Percentiles rank a stretch among this genome's conserved stretches.
These are phyloP conservation scores for Suillus subalutaceus DNA, from an alignment of 768 basidiomycete species.

Conservation along the genomic window DNA sequence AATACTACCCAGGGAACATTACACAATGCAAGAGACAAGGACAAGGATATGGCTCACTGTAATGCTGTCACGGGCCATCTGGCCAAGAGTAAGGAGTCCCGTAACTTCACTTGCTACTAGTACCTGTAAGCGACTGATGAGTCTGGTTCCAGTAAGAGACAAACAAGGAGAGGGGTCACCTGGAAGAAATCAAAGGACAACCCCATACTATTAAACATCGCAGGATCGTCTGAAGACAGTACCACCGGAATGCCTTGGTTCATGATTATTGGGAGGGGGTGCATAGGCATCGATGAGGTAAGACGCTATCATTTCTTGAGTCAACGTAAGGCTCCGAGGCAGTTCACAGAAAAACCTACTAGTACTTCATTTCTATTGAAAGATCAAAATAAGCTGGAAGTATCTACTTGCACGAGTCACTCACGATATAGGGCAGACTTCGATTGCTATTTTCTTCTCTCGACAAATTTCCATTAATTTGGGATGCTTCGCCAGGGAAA, in stretches of 20 bases:
- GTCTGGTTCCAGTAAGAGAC: neutral
- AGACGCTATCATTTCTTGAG: slow-evolving; percentile 49
- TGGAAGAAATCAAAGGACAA: slow-evolving; percentile 79
- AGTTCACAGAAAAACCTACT: slow-evolving; percentile 36
- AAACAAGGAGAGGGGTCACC: slow-evolving; percentile 35
- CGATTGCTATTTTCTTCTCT: slow-evolving; percentile 44
- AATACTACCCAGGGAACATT: slow-evolving; percentile 41
- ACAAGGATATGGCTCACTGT: slow-evolving; percentile 38
- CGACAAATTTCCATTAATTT: slow-evolving; percentile 46
- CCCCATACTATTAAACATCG: slow-evolving; percentile 74
- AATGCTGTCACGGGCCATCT: slow-evolving; percentile 65
- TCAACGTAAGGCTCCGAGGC: neutral
- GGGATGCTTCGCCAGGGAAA: slow-evolving; percentile 49
- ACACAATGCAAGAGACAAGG: slow-evolving; percentile 9
- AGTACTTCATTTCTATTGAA: slow-evolving; percentile 65
- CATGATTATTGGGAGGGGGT: slow-evolving; percentile 65
- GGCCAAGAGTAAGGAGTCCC: slow-evolving; percentile 59
- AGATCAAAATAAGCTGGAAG: neutral
- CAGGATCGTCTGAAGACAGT: slow-evolving; percentile 72
- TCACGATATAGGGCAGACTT: slow-evolving; percentile 54
- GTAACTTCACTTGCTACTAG: slow-evolving; percentile 66
- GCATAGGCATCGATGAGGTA: slow-evolving; percentile 76
- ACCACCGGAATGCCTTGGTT: slow-evolving; percentile 73
- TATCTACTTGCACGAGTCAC: slow-evolving; percentile 15
- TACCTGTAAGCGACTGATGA: slow-evolving; percentile 40